A percentile compares a stretch with the other conserved stretches of the same genome.
phyloP scores from a whole-genome alignment of 495 filamentous ascomycete species.

The Immersiella caudata region DNA sequence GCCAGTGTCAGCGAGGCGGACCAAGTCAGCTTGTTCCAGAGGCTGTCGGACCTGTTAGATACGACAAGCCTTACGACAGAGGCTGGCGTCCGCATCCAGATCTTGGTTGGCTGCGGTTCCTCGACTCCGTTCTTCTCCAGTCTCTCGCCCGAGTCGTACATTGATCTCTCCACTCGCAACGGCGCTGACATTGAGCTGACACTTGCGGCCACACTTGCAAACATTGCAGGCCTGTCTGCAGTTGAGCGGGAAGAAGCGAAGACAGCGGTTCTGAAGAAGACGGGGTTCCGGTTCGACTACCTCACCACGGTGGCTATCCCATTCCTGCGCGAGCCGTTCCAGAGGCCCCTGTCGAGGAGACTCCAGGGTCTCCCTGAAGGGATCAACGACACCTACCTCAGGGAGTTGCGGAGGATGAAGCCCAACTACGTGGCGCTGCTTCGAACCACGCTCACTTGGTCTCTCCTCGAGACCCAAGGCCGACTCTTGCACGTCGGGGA shows the following conservation, averaged over 20 bases:
- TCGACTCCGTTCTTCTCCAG: conserved; percentile 17
- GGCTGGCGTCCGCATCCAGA: conserved; percentile 14
- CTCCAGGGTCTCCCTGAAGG: conserved; percentile 28
- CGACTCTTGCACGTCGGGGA: conserved; percentile 19
- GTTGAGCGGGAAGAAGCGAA: conserved; percentile 29
- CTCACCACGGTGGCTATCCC: conserved; percentile 27
- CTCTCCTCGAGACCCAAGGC: conserved; percentile 20
- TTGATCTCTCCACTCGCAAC: conserved; percentile 23
- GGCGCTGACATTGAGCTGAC: conserved; percentile 20
- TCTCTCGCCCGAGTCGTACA: background rate
- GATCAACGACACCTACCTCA: conserved; percentile 24
- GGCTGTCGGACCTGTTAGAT: conserved; percentile 14
- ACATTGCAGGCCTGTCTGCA: conserved; percentile 21
- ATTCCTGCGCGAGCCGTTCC: conserved; percentile 32
- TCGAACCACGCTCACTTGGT: conserved; percentile 32
- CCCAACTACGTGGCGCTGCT: conserved; percentile 34
- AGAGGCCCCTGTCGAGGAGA: conserved; percentile 27
- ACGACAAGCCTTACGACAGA: background rate
- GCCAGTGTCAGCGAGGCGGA: conserved; percentile 21
- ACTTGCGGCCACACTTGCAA: conserved; percentile 19
- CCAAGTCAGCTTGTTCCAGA: conserved; percentile 24
- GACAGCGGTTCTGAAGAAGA: conserved; percentile 23
- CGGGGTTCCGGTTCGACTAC: conserved; percentile 29
- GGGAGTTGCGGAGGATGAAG: conserved; percentile 28
- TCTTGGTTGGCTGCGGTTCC: conserved; percentile 24